Evolutionary conservation across 2,329 filamentous ascomycete genomes (phyloP).

Genomic region (Aspergillus sp.): DNA sequence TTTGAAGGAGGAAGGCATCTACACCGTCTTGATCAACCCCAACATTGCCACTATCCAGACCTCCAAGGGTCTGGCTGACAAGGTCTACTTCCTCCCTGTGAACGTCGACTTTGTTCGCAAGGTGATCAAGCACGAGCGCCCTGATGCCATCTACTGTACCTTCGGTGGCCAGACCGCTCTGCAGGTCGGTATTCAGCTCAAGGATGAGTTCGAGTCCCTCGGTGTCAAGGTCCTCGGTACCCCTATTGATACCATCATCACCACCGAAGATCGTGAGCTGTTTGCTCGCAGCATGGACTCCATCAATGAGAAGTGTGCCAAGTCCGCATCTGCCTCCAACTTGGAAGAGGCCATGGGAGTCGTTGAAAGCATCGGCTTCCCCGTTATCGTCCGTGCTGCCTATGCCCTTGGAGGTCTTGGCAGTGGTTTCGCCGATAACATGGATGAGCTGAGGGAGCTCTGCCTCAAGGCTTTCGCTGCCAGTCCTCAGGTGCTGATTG

Average conservation of each 20-base stretch:
- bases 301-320: slow-evolving; percentile 96
- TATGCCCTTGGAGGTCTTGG: slow-evolving; percentile 94
- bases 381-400: slow-evolving; percentile 93
- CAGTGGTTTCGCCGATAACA: slow-evolving; percentile 91
- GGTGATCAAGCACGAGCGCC: slow-evolving; percentile 90
- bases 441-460: slow-evolving; percentile 77
- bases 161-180: slow-evolving; percentile 97
- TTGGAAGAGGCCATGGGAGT: slow-evolving; percentile 85
- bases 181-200: slow-evolving; percentile 95
- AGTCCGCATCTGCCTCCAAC: slow-evolving; percentile 88
- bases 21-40: slow-evolving; percentile 96
- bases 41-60: slow-evolving; percentile 99
- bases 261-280: slow-evolving; percentile 94
- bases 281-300: slow-evolving; percentile 98
- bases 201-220: slow-evolving; percentile 90
- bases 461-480: slow-evolving; percentile 95
- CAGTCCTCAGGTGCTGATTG: slow-evolving; percentile 93
- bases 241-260: slow-evolving; percentile 97
- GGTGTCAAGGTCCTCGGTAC: slow-evolving; percentile 95
- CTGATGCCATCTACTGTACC: slow-evolving; percentile 95
- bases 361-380: slow-evolving; percentile 90
- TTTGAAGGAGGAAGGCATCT: slow-evolving; percentile 95
- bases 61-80: slow-evolving; percentile 94
- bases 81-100: slow-evolving; percentile 97
- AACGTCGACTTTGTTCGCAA: slow-evolving; percentile 97